Percentiles rank a stretch among this genome's conserved stretches.
These are phyloP conservation scores for Podila epigama DNA, from an alignment of 192 early-diverging fungal genomes.

Conservation along the genomic window DNA sequence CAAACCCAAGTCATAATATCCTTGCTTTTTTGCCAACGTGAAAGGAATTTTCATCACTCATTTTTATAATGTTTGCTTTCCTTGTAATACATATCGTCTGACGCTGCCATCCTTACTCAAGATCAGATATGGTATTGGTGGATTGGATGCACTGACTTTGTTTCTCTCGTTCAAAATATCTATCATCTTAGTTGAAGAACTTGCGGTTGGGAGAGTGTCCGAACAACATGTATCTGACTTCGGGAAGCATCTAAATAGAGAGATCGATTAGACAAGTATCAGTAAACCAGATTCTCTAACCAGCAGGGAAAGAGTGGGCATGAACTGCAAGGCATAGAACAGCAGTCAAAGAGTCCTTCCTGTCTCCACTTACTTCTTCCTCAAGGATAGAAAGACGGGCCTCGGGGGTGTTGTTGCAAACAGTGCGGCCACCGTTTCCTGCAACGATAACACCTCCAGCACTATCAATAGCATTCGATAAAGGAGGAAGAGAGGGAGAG, in stretches of 20 bases:
- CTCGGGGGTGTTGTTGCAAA: slow-evolving; percentile 90
- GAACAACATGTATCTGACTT: slow-evolving; percentile 89
- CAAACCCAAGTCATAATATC: too few species aligned
- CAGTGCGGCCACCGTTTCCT: slow-evolving; percentile 79
- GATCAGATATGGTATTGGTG: not conserved
- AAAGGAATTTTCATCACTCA: too few species aligned
- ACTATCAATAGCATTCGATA: slow-evolving; percentile 48
- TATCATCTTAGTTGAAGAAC: slow-evolving; percentile 82
- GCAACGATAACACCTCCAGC: slow-evolving; percentile 90
- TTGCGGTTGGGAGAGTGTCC: slow-evolving; percentile 90
- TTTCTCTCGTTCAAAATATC: not conserved
- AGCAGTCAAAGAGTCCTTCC: too few species aligned
- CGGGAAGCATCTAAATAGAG: slow-evolving; percentile 97
- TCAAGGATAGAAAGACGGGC: slow-evolving; percentile 84
- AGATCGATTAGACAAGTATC: too few species aligned
- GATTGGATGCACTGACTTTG: not conserved
- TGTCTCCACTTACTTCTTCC: slow-evolving; percentile 69
- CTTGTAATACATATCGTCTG: too few species aligned
- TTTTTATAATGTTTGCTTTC: too few species aligned
- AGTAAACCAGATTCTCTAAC: too few species aligned
- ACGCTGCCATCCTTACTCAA: too few species aligned
- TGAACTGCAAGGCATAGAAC: too few species aligned
- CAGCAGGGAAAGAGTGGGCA: too few species aligned
- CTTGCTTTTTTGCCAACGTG: too few species aligned
- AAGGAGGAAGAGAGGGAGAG: too few species aligned